Conservation (phyloP, 805 yeast genomes). For the Lachancea sp. region DNA sequence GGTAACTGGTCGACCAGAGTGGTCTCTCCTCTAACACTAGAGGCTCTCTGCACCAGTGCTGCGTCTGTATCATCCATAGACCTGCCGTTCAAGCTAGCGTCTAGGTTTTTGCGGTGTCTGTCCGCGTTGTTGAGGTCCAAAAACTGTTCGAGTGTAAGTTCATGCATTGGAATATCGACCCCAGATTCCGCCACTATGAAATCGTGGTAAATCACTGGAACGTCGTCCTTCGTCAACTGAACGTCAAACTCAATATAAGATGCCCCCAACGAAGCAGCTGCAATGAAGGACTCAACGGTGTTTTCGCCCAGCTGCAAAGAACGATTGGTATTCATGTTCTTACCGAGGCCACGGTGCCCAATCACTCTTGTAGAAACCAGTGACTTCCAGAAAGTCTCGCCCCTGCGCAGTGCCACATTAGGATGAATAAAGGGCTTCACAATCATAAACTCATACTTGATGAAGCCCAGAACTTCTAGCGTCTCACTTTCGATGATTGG, state of each 20-base stretch:
- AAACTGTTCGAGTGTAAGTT: constrained; percentile 83
- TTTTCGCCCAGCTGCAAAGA: constrained; percentile 92
- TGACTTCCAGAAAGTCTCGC: constrained; percentile 85
- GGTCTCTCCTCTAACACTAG: background rate
- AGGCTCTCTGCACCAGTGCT: constrained; percentile 6
- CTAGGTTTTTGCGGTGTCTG: constrained; percentile 9
- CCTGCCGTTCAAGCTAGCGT: constrained; percentile 15
- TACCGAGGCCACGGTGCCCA: constrained; percentile 94
- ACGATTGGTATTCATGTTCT: constrained; percentile 62
- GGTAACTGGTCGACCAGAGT: background rate
- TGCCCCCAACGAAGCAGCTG: constrained; percentile 95
- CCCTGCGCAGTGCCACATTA: constrained; percentile 17
- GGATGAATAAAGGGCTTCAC: constrained; percentile 56
- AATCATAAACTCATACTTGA: constrained; percentile 67
- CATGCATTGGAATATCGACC: constrained; percentile 93
- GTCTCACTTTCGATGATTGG: constrained; percentile 72
- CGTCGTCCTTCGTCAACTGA: constrained; percentile 82
- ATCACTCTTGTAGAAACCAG: constrained; percentile 83
- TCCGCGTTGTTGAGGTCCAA: constrained; percentile 42
- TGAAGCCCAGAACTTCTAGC: constrained; percentile 67
- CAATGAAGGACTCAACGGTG: constrained; percentile 89
- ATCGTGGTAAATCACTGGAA: constrained; percentile 93
- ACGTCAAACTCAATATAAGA: constrained; percentile 96
- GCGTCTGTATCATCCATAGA: constrained; percentile 26
- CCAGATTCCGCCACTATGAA: constrained; percentile 93